phyloP scores from a whole-genome alignment of 2,329 filamentous ascomycete species.

The Exserohilum turcica region DNA sequence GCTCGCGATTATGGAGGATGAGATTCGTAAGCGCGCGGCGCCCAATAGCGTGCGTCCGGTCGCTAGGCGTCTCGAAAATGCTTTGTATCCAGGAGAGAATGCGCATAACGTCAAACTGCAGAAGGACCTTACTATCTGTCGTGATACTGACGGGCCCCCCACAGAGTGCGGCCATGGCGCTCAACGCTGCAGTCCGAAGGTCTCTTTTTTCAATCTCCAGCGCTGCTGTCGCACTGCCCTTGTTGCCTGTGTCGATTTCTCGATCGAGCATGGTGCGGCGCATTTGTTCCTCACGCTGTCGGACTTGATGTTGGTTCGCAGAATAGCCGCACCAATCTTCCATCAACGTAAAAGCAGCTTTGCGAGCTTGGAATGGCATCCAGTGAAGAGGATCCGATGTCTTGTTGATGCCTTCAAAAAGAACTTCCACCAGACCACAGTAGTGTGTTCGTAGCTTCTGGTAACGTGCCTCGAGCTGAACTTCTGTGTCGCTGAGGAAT shows the following conservation, averaged over 20 bases:
- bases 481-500: constrained; percentile 91
- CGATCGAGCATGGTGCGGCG: constrained; percentile 81
- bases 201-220: constrained; percentile 98
- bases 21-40: constrained; percentile 86
- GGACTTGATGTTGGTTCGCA: constrained; percentile 82
- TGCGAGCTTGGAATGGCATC: constrained; percentile 97
- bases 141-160: constrained; percentile 81
- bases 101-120: constrained; percentile 89
- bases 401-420: constrained; percentile 89
- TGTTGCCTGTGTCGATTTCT: constrained; percentile 72
- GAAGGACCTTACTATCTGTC: constrained; percentile 82
- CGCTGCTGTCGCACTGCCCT: constrained; percentile 79
- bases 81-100: constrained; percentile 96
- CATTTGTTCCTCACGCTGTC: constrained; percentile 84
- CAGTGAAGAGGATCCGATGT: constrained; percentile 85
- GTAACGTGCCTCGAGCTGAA: constrained; percentile 93
- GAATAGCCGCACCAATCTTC: constrained; percentile 99
- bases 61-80: constrained; percentile 90
- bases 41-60: constrained; percentile 89
- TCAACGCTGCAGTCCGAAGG: constrained; percentile 84
- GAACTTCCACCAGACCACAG: constrained; percentile 88
- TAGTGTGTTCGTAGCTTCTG: constrained; percentile 91
- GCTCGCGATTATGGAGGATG: constrained; percentile 86
- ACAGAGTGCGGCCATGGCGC: constrained; percentile 93
- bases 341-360: constrained; percentile 95